Evolutionary conservation across 345 rosid genomes (phyloP), one percentile per base, ranked within the genome.

Genomic region (Murraya koenigii): DNA sequence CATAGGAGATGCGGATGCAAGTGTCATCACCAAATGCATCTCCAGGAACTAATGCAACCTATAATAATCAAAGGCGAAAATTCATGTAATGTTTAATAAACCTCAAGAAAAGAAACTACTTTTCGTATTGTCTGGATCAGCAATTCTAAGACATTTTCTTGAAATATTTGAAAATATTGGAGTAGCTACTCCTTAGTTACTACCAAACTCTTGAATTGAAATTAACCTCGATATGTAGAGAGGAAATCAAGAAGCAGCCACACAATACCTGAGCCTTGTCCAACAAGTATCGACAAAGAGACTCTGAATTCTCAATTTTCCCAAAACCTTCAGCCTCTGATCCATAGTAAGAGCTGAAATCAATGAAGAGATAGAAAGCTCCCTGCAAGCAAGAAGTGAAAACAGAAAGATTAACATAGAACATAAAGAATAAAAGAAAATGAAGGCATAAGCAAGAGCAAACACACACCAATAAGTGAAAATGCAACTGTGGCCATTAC

Each of bases 41-140:
- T 49, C 99, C 98, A 0, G 99, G 99, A 65, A 96, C 98, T 79
- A 94, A 69, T 9, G 99, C 99, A 55, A 96, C 98, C 99, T 96
- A 82, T 22, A 32, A 52, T 52, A 64, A 78, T 55, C 39, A 59
- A 23, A 60, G 7, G 26, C 54, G 6, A n/a, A 28, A 13, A 52
- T 60, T 68, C 28, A 28, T 22, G 26, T 25, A 17, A 23, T 49
- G 32, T 54, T 67, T 66, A 7, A 7, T 1, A 9, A 28, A 38
- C 13, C 58, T 55, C 20, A 32, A 39, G 33, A 8, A 39, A 61
- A 17, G 32, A 0, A 47, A 38, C 4, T 22, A 68, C 22, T 33
- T 28, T 41, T 52, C 25, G 38, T 44, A 44, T 44, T 3, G 58
- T 68, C 72, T 4, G 10, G 52, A 75, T 44, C 36, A 60, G 19